Base-by-base conservation (phyloP, 2,329 filamentous ascomycete genomes). In the Monilinia fructigena region DNA sequence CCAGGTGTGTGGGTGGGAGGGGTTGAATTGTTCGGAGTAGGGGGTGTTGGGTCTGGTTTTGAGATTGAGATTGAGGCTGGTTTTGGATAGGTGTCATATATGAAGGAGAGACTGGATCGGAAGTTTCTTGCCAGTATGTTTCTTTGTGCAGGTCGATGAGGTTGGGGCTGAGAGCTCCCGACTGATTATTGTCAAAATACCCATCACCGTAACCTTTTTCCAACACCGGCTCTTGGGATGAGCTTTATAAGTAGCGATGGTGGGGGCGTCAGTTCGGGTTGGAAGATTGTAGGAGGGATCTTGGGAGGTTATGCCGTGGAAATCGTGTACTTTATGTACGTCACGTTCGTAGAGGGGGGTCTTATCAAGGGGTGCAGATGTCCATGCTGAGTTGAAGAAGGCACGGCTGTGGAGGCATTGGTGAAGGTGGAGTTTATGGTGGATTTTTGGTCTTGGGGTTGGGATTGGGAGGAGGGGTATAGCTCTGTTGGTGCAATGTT, bases 121-220 rank as follows among this genome's bases (percentile, higher is more conserved):
- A 68, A 31, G 54, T 47, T 52, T 61, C 56, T 54, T 68, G 52
- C 55, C 54, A 70, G n/a, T 70, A 70, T 14, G 65, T 67, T 16
- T 70, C 68, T 60, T 60, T 70, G 68, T 47, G 67, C 67, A 42
- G 67, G 50, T 48, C 42, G 67, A 53, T 60, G 56, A 2, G 31
- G n/a, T 18, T 38, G 31, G 56, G n/a, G 1, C 2, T 14, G 31
- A 35, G 11, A 12, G 38, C 38, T 11, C 38, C 38, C 38, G 38
- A 40, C 38, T 40, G 38, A 59, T 59, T n/a, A 12, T 47, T 20
- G 48, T 38, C 31, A 35, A 35, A 35, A 35, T 35, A 35, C 31
- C 31, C 35, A 38, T 60, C 47, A 14, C 45, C 48, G 28, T 38
- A 47, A 48, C 20, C 14, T 35, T 48, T 60, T 4, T 11, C 11